Evolutionary conservation across 1,284 basidiomycete genomes (phyloP).

Genomic region (Rhodotorula sp.): DNA sequence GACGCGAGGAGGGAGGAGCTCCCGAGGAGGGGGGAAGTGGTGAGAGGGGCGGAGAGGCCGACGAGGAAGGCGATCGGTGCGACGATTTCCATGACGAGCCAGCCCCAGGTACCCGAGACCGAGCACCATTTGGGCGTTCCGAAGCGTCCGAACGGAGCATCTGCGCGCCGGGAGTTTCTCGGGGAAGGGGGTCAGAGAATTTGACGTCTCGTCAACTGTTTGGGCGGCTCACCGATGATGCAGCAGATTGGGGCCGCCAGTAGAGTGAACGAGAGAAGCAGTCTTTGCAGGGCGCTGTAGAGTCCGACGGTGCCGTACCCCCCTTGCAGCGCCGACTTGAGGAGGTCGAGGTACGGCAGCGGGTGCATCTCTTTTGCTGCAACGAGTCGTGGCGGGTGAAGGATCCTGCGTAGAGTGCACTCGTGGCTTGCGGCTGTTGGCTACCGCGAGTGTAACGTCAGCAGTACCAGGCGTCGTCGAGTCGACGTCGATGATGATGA

Average conservation of each 20-base stretch:
- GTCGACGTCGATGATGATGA: no score
- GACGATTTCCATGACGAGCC: slow-evolving; percentile 45
- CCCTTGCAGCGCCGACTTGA: slow-evolving; percentile 4
- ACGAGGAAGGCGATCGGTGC: slow-evolving; percentile 38
- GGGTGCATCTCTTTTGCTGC: no score
- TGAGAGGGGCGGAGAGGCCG: slow-evolving; percentile 23
- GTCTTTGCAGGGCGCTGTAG: slow-evolving; percentile 18
- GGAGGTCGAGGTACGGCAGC: no score
- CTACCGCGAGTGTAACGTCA: no score
- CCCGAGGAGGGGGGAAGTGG: not conserved
- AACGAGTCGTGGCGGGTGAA: no score
- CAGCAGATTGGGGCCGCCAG: slow-evolving; percentile 7
- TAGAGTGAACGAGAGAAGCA: slow-evolving; percentile 16
- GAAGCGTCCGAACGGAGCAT: slow-evolving; percentile 49
- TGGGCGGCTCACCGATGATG: slow-evolving; percentile 20
- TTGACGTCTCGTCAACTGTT: no score
- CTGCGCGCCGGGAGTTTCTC: slow-evolving; percentile 8
- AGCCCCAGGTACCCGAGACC: slow-evolving; percentile 47
- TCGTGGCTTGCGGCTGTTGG: no score
- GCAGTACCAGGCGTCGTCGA: no score
- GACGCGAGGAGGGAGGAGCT: not conserved
- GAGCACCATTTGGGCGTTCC: slow-evolving; percentile 7
- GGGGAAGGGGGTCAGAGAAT: not conserved
- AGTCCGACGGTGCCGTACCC: slow-evolving; percentile 16
- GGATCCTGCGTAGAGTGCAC: no score